Evolutionary conservation across 768 basidiomycete species (phyloP), one percentile per base, ranked within the genome.

Genomic region (Auricularia sp.): DNA sequence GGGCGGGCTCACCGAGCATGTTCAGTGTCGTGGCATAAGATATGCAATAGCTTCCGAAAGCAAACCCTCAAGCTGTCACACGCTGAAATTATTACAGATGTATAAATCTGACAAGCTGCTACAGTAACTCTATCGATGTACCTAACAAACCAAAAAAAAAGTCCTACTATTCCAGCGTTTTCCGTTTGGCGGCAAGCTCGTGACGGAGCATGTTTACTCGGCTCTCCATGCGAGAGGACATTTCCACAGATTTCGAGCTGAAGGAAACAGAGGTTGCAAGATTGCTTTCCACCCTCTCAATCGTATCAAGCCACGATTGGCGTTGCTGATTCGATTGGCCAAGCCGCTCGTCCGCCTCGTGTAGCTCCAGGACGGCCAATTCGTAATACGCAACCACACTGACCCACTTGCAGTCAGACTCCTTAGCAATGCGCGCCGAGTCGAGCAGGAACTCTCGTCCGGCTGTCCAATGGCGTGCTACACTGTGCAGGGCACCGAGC

Each of bases 201-300:
- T 89, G 86, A 67, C 78, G 79, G 64, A 89, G 72, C 85, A 91
- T 85, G 64, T 80, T 77, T 61, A 90, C 80, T 72, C 89, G 75
- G 72, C 82, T 87, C 65, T 90, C 90, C 65, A 92, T 71, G 71
- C 89, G 77, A 65, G 85, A 85, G 54, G 82, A 82, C 70, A 92
- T 65, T 74, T 91, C 89, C 13, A 83, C 78, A 66, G 80, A 72
- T 70, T 79, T 84, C 24, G 81, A 78, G 44, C 82, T 74, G 34
- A 78, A 14, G 14, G 73, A 70, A 62, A 83, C 72, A 54, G 85
- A 85, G 65, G 76, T 71, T 64, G 85, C 85, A 51, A 91, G 74
- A 70, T 79, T 79, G 65, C 75, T 75, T 61, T 70, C 77, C 14
- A 85, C 87, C 4, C 64, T 29, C 10, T 21, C 56, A 59, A 59